phyloP scores from a whole-genome alignment of 768 basidiomycete genomes.

The Sutorius australiensis region DNA sequence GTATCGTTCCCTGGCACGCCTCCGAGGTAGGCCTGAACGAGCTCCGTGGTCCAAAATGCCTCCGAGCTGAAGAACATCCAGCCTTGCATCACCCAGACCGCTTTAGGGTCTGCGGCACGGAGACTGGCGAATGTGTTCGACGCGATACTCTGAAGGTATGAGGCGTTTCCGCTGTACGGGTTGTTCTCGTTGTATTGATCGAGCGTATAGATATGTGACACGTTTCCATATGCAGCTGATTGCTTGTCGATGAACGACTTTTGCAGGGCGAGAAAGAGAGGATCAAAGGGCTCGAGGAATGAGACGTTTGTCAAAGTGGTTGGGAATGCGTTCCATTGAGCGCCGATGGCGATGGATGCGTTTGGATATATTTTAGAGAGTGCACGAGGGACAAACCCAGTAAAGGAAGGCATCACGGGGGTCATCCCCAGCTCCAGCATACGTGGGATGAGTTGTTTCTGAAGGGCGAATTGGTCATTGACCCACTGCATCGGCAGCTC shows the following conservation, averaged over 20 bases:
- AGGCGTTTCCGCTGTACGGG: conserved; percentile 31
- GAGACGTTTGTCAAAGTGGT: conserved; percentile 32
- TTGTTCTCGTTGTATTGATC: conserved; percentile 44
- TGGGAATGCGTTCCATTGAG: conserved; percentile 36
- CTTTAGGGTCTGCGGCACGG: conserved; percentile 37
- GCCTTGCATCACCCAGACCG: conserved; percentile 42
- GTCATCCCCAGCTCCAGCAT: conserved; percentile 43
- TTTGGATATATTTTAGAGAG: conserved; percentile 31
- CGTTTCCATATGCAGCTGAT: conserved; percentile 33
- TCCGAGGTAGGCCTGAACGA: conserved; percentile 37
- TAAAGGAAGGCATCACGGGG: conserved; percentile 40
- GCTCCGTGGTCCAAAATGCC: conserved; percentile 39
- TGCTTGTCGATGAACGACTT: conserved; percentile 39
- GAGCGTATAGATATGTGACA: conserved; percentile 42
- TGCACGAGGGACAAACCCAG: conserved; percentile 39
- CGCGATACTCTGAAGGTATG: conserved; percentile 34
- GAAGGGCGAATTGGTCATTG: conserved; percentile 35
- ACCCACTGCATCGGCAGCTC: conserved; percentile 37
- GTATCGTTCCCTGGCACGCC: conserved; percentile 35
- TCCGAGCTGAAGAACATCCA: conserved; percentile 39
- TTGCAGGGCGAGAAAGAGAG: conserved; percentile 36
- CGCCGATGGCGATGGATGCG: conserved; percentile 34
- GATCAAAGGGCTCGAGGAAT: conserved; percentile 40
- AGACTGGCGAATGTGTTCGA: conserved; percentile 35
- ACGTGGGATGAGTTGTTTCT: conserved; percentile 35